Conservation (phyloP, 2,329 filamentous ascomycete genomes). For the Arthrobotrys pseudoclavata region DNA sequence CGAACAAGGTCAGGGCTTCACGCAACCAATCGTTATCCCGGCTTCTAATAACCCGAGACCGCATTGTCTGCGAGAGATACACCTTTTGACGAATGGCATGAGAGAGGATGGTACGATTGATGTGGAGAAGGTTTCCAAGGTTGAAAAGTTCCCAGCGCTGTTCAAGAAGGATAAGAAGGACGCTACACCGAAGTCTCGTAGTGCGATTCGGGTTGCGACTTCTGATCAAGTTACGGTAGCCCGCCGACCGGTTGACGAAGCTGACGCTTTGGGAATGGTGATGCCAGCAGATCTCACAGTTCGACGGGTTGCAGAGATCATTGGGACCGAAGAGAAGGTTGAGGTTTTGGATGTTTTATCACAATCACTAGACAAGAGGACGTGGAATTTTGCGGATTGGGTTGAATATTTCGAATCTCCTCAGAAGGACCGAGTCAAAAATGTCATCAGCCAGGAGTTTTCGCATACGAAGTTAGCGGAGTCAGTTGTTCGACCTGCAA, state of each 20-base stretch:
- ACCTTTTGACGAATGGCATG: conserved; percentile 51
- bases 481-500: conserved; percentile 74
- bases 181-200: conserved; percentile 61
- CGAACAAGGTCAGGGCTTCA: conserved; percentile 74
- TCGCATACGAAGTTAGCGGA: conserved; percentile 75
- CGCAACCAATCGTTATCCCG: conserved; percentile 77
- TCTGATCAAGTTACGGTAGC: conserved; percentile 67
- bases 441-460: conserved; percentile 78
- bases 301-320: conserved; percentile 74
- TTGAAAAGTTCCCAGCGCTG: conserved; percentile 49
- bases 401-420: conserved; percentile 76
- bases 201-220: conserved; percentile 67
- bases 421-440: conserved; percentile 74
- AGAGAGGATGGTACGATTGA: conserved; percentile 51
- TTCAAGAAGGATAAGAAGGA: conserved; percentile 60
- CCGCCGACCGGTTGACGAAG: conserved; percentile 69
- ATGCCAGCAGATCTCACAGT: conserved; percentile 76
- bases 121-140: conserved; percentile 49
- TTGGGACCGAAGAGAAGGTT: conserved; percentile 74
- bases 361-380: conserved; percentile 75
- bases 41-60: conserved; percentile 73
- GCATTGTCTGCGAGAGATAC: conserved; percentile 62
- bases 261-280: conserved; percentile 76
- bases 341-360: conserved; percentile 79
- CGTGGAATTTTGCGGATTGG: conserved; percentile 77